Evolutionary conservation across 768 basidiomycete genomes (phyloP), one percentile per base, ranked within the genome.

Genomic region (Pleurotus eryngii): DNA sequence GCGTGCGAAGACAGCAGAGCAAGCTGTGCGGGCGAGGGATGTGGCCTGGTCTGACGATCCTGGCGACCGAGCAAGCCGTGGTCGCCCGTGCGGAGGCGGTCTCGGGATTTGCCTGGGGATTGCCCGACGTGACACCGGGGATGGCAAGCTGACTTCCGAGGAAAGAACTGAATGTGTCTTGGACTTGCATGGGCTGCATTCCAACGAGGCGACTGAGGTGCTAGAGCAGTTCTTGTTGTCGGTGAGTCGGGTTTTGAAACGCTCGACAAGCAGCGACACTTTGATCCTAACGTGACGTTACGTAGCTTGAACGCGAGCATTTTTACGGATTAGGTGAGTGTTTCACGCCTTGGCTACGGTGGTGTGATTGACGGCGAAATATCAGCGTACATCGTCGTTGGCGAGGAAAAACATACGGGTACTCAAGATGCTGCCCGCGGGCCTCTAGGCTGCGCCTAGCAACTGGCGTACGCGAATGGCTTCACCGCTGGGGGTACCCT

Each of bases 361-460:
- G 61, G n/a, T 46, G 35, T 35, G 47, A 56, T 22, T 51, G 42
- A 61, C 4, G 49, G 42, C 11, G 18, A 26, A 47, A 62, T 49
- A 18, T 38, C 62, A 90, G 94, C 91, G 4, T 99, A 90, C 68
- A 74, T 92, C 17, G 80, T 99, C 45, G 92, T 98, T 5, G 96
- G 97, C 17, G 94, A 98, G 73, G 92, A 96, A 71, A 96, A 95
- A 71, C 96, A 98, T 69, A 93, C 92, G 0, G 95, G 91, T 2
- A 89, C 86, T n/a, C 92, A 95, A 66, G 93, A 95, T 65, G 74
- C 81, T 3, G 83, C 77, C 11, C 82, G 94, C 39, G 93, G 24
- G 85, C 92, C 3, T 92, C 92, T 6, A 86, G 91, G 53, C 81
- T 84, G 20, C 86, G 95, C 9, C 79, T 98, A 5, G 90, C 91